Evolutionary conservation across 306 rosid genomes (phyloP), one percentile per base, ranked within the genome.

Genomic region (Calophaca sinica): DNA sequence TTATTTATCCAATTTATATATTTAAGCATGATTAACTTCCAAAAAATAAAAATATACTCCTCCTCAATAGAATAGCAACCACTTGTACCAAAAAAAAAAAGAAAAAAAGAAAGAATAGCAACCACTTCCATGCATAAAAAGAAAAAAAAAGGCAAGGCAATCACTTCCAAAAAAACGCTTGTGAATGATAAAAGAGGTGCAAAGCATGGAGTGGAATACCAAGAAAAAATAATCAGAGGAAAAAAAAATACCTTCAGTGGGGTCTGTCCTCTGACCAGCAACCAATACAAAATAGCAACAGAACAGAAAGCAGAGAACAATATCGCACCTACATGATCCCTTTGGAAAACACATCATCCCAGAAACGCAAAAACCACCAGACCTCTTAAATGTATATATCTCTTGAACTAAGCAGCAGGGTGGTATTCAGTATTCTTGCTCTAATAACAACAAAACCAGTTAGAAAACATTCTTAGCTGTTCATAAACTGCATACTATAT

Each of bases 191-290:
- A 14, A 42, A 57, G 33, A 44, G 13, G 36, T 62, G n/a, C 39
- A 49, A 67, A 72, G 3, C 48, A 69, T 41, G 9, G 33, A 42
- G 6, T 39, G 1, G 44, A 39, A 13, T 32, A 32, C 2, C 6
- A 10, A 52, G 5, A 6, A 9, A 0, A 36, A 20, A 38, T 1
- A 15, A 39, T 3, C 1, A 29, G 29, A 2, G 2, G 15, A 63
- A 59, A 46, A 42, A 5, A 35, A 4, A 41, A 31, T 57, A 89
- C 98, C 98, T 91, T 94, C 98, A 6, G 13, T 58, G 3, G 90
- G 94, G 13, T 83, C 9, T 15, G 94, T 88, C 53, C 20, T 29
- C 80, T 86, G 83, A 44, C 81, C 88, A 58, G 66, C 75, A 48
- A 58, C 78, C 20, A 68, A 67, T 42, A 70, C 80, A 9, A 82